A percentile compares a stretch with the other conserved stretches of the same genome.
These are phyloP conservation scores for Lactifluus piperatus DNA, from an alignment of 768 basidiomycete species.

Conservation along the genomic window DNA sequence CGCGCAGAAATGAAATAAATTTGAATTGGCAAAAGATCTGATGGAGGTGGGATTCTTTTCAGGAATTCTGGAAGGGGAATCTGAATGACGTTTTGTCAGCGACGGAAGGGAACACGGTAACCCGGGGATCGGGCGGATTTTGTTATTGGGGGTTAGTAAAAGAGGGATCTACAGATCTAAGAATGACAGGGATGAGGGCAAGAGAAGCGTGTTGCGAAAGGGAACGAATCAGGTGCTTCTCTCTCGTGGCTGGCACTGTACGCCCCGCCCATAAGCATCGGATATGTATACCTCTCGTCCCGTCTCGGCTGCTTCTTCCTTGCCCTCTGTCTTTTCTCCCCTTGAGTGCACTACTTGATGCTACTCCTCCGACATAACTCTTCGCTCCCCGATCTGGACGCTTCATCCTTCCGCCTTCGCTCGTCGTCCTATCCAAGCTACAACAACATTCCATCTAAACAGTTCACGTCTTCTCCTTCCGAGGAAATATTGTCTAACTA, in stretches of 20 bases:
- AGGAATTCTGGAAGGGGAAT: conserved; percentile 21
- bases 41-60: conserved; percentile 15
- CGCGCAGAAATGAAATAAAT: conserved; percentile 14
- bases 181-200: conserved; percentile 8
- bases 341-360: conserved; percentile 15
- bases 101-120: conserved; percentile 22
- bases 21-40: conserved; percentile 22
- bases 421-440: conserved; percentile 18
- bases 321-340: conserved; percentile 19
- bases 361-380: conserved; percentile 15
- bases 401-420: conserved; percentile 10
- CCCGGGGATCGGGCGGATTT: conserved; percentile 19
- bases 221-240: conserved; percentile 22
- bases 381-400: conserved; percentile 18
- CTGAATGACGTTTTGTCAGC: conserved; percentile 24
- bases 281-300: conserved; percentile 19
- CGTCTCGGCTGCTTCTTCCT: conserved; percentile 20
- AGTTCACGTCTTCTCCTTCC: conserved; percentile 10
- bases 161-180: conserved; percentile 4
- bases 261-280: conserved; percentile 5
- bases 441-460: conserved; percentile 19
- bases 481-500: conserved; percentile 14
- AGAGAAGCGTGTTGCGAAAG: conserved; percentile 12
- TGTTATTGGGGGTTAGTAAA: conserved; percentile 14
- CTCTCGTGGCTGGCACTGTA: conserved; percentile 16